Conservation (phyloP, 495 filamentous ascomycete species). For the Pyrenula massariospora region DNA sequence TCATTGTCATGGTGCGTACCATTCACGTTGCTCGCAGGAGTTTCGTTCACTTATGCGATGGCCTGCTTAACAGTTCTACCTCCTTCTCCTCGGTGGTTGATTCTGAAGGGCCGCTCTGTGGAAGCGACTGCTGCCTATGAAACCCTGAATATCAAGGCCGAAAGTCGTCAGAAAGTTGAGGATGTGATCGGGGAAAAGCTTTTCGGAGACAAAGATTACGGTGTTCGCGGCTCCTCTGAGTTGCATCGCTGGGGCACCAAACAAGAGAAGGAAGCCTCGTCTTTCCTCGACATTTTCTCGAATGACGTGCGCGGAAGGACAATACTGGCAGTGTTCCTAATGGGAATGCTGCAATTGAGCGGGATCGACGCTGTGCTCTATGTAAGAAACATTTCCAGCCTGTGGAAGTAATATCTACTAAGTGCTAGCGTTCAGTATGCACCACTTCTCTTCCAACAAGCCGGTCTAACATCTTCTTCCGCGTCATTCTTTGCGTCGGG, state of each 20-base stretch:
- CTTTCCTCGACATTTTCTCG: constrained; percentile 21
- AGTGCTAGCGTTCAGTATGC: too few species aligned
- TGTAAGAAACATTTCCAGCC: constrained; percentile 29
- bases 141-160: constrained; percentile 31
- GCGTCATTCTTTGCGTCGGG: constrained; percentile 44
- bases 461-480: constrained; percentile 33
- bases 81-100: constrained; percentile 38
- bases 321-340: constrained; percentile 29
- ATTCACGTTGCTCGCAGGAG: constrained; percentile 29
- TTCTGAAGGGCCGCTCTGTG: constrained; percentile 20
- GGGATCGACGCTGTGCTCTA: constrained; percentile 40
- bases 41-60: constrained; percentile 26
- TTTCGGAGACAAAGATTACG: not conserved
- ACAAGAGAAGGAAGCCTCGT: not conserved
- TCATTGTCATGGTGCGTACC: constrained; percentile 48
- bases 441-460: constrained; percentile 39
- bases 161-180: constrained; percentile 38
- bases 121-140: constrained; percentile 29
- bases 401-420: too few species aligned
- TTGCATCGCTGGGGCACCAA: not conserved
- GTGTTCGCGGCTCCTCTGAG: not conserved
- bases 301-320: constrained; percentile 26
- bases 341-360: constrained; percentile 34
- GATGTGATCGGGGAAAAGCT: constrained; percentile 12
- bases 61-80: constrained; percentile 27